Conservation (phyloP, 2,329 filamentous ascomycete species). For the Aspergillus clavatus region DNA sequence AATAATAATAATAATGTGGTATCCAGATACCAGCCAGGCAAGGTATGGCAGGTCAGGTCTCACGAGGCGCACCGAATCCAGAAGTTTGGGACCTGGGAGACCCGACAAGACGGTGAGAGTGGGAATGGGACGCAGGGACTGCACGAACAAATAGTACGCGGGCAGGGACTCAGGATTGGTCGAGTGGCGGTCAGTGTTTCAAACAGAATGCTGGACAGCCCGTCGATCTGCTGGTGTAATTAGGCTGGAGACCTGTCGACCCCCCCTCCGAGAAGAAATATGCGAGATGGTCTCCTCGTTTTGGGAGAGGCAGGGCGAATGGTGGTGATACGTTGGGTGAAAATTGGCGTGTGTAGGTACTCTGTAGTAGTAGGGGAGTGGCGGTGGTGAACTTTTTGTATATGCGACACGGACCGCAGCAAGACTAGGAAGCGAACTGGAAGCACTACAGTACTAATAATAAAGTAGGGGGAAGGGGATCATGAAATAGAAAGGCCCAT, state of each 20-base stretch:
- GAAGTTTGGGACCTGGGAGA: constrained; percentile 24
- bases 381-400: background rate
- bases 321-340: too few species aligned
- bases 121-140: constrained; percentile 12
- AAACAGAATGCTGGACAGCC: background rate
- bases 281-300: too few species aligned
- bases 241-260: background rate
- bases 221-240: background rate
- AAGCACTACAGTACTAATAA: background rate
- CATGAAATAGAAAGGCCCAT: background rate
- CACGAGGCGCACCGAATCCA: constrained; percentile 21
- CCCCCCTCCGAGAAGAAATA: too few species aligned
- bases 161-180: constrained; percentile 15
- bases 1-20: too few species aligned
- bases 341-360: too few species aligned
- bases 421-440: background rate
- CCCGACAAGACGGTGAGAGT: constrained; percentile 18
- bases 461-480: background rate
- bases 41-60: constrained; percentile 7
- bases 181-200: constrained; percentile 14
- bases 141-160: constrained; percentile 8
- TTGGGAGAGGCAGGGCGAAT: too few species aligned
- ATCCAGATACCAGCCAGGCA: too few species aligned
- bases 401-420: background rate
- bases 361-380: too few species aligned